Evolutionary conservation across 768 basidiomycete genomes (phyloP).

Genomic region (Imleria badia): DNA sequence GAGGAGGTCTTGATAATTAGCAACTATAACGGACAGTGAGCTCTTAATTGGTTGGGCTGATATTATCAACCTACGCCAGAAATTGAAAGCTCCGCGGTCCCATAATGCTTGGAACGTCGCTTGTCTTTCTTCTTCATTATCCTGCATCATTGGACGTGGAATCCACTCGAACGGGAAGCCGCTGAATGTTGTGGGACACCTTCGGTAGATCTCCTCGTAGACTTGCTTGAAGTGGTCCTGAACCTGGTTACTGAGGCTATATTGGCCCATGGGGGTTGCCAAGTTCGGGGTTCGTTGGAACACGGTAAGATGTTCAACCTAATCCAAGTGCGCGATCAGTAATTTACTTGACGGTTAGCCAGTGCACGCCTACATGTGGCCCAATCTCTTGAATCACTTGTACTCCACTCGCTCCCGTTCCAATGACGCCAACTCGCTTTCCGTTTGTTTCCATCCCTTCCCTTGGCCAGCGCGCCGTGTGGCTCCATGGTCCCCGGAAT

Average conservation of each 20-base stretch:
- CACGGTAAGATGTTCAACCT: slow-evolving; percentile 8
- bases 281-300: slow-evolving; percentile 22
- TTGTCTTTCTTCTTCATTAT: slow-evolving; percentile 9
- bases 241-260: slow-evolving; percentile 2
- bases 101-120: slow-evolving; percentile 7
- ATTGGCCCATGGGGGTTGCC: slow-evolving; percentile 10
- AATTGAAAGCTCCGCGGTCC: slow-evolving; percentile 8
- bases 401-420: slow-evolving; percentile 16
- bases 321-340: neutral
- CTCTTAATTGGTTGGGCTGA: too few species aligned
- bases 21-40: neutral
- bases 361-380: neutral
- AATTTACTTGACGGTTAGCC: neutral
- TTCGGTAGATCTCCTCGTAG: slow-evolving; percentile 8
- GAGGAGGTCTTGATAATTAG: slow-evolving; percentile 8
- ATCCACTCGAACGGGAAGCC: neutral
- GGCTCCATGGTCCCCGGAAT: slow-evolving; percentile 10
- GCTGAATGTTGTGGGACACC: neutral
- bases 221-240: slow-evolving; percentile 11
- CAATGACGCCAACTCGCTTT: slow-evolving; percentile 17
- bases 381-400: slow-evolving; percentile 17
- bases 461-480: slow-evolving; percentile 14
- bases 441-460: slow-evolving; percentile 12
- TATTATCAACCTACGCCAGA: slow-evolving; percentile 6
- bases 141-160: slow-evolving; percentile 6